Evolutionary conservation across 2,329 filamentous ascomycete genomes (phyloP).

Genomic region (Aureobasidium sp.): DNA sequence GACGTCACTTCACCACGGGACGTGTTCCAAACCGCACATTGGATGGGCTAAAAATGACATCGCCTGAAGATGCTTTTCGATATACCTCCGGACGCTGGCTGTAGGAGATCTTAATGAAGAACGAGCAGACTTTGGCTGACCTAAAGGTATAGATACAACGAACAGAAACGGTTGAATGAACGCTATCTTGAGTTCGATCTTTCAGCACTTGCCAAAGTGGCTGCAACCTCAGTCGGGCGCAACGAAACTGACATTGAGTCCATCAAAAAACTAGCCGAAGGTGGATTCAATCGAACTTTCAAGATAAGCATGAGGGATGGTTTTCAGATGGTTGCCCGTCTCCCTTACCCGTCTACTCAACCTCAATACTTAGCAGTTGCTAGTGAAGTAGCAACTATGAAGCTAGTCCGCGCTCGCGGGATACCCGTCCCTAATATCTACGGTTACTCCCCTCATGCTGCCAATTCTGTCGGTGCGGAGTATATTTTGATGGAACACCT

Average conservation of each 20-base stretch:
- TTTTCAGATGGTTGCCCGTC: constrained; percentile 21
- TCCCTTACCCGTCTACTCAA: constrained; percentile 20
- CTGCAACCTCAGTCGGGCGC: constrained; percentile 25
- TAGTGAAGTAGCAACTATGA: constrained; percentile 25
- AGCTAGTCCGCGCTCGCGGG: constrained; percentile 20
- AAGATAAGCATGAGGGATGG: neutral
- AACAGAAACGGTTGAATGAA: neutral
- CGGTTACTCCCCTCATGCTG: constrained; percentile 21
- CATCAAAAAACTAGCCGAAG: constrained; percentile 23
- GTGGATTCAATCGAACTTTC: constrained; percentile 7
- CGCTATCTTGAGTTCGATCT: constrained; percentile 33
- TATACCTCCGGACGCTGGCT: too few species aligned
- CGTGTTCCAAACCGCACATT: too few species aligned
- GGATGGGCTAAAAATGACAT: too few species aligned
- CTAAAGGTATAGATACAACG: neutral
- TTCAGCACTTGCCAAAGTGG: constrained; percentile 28
- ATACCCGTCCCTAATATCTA: constrained; percentile 23
- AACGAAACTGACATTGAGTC: constrained; percentile 22
- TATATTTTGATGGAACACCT: constrained; percentile 27
- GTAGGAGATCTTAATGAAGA: too few species aligned
- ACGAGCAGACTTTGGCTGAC: too few species aligned
- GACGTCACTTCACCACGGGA: too few species aligned
- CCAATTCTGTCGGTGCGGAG: constrained; percentile 23
- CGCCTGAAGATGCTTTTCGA: too few species aligned
- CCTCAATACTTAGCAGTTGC: constrained; percentile 20